Evolutionary conservation across 148 eudicot genomes (phyloP).

Genomic region (Heliamphora exappendiculata): DNA sequence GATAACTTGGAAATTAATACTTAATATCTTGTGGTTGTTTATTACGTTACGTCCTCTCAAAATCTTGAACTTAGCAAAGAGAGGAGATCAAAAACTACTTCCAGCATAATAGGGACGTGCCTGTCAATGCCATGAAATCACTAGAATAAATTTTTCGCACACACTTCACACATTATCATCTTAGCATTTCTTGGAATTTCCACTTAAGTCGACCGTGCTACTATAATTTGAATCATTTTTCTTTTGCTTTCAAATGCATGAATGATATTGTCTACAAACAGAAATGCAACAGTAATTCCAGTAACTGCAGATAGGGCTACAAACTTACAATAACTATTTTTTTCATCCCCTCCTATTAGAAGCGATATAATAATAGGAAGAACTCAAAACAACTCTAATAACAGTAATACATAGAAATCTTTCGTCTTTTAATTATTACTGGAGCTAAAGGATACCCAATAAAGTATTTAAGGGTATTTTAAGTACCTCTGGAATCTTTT

Average conservation of each 20-base stretch:
- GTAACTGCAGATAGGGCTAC: background rate
- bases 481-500: constrained; percentile 31
- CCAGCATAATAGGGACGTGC: background rate
- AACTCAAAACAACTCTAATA: background rate
- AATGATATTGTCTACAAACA: background rate
- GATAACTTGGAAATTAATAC: no score
- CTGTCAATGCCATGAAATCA: background rate
- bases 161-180: background rate
- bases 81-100: background rate
- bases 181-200: background rate
- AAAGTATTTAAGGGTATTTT: background rate
- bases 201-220: background rate
- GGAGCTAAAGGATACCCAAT: background rate
- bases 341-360: background rate
- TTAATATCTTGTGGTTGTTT: background rate
- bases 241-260: background rate
- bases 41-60: background rate
- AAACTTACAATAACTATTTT: background rate
- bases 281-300: background rate
- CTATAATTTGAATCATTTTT: background rate
- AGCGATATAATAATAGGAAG: background rate
- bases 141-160: background rate
- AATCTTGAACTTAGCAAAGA: background rate
- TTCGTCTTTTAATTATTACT: background rate
- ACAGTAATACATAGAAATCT: background rate